Base-by-base conservation (phyloP, 768 basidiomycete genomes). In the Termitomyces eurrhizus region DNA sequence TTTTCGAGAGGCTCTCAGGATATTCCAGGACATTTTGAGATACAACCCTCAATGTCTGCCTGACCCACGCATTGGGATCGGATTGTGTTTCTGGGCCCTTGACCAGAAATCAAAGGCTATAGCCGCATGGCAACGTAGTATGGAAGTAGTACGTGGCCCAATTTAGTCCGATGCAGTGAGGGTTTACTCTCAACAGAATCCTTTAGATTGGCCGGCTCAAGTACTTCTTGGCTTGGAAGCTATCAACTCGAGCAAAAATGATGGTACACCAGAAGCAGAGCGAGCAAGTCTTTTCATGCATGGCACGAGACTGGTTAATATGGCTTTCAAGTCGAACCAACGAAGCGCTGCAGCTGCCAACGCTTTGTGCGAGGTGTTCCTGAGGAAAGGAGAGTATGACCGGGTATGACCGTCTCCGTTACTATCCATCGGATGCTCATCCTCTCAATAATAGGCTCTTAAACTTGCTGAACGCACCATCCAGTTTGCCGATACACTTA, bases 61-160 rank as follows among this genome's bases (percentile, higher is more conserved):
- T 0, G 96, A 99, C 72, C 96, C 97, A 37, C 85, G 97, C 7
- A 90, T 98, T 59, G 97, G 97, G 18, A 93, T 98, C 44, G 97
- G 97, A 9, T 76, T 99, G 5, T 98, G 96, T 73, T 78, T 94
- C 24, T 98, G 93, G 93, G 85, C 90, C 4, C 78, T 97, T 75
- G 90, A 90, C 60, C 85, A 96, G 65, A 89, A 88, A 62, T 79
- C 81, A 2, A 89, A 88, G 65, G 97, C 96, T 0, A 88, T 86
- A 64, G 83, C 83, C 26, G 96, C 96, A 0, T 99, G 97, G 96
- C 83, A 94, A 67, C 81, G 95, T 37, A 92, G 92, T 65, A 70
- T 93, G 57, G 91, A 92, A 73, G 84, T 94, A 64, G 94, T 92
- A 62, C 58, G 92, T 80, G 21, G 35, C 51, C 26, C 11, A 48